Evolutionary conservation across 306 rosid species (phyloP).

Genomic region (Heteromeles arbutifolia): DNA sequence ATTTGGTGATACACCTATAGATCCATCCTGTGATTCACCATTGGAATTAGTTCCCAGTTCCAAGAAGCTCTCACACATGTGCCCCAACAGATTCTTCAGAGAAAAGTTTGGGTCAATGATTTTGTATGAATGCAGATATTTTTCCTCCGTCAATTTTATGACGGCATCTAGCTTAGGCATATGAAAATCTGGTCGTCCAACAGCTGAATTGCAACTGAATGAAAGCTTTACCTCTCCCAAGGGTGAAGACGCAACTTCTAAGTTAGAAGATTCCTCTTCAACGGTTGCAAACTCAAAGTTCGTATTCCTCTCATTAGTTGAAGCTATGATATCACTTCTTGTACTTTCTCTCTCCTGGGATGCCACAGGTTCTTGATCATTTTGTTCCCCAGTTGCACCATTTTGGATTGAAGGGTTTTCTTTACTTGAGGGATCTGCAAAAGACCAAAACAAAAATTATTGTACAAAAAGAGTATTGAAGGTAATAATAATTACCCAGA

Average conservation of each 20-base stretch:
- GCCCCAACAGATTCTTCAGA: conserved; percentile 52
- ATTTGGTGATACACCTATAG: conserved; percentile 29
- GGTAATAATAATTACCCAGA: not conserved
- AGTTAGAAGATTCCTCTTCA: conserved; percentile 23
- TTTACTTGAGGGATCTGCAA: conserved; percentile 39
- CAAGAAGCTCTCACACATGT: conserved; percentile 55
- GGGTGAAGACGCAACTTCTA: conserved; percentile 51
- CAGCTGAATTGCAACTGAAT: conserved; percentile 43
- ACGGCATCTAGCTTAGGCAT: conserved; percentile 48
- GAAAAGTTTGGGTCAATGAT: conserved; percentile 56
- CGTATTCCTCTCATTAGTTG: conserved; percentile 25
- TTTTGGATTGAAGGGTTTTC: conserved; percentile 22
- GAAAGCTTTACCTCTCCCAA: conserved; percentile 76
- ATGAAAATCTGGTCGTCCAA: conserved; percentile 44
- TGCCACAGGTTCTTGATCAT: conserved; percentile 26
- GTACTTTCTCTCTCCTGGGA: conserved; percentile 27
- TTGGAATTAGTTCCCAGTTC: conserved; percentile 58
- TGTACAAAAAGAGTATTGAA: not conserved
- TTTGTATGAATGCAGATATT: conserved; percentile 64
- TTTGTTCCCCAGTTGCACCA: conserved; percentile 26
- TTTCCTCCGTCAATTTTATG: conserved; percentile 65
- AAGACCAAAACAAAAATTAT: conserved; percentile 3
- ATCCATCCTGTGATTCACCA: conserved; percentile 58
- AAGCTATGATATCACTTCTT: conserved; percentile 24
- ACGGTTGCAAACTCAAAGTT: conserved; percentile 26